phyloP scores from a whole-genome alignment of 257 asterid species.

The Fraxinus excelsior region DNA sequence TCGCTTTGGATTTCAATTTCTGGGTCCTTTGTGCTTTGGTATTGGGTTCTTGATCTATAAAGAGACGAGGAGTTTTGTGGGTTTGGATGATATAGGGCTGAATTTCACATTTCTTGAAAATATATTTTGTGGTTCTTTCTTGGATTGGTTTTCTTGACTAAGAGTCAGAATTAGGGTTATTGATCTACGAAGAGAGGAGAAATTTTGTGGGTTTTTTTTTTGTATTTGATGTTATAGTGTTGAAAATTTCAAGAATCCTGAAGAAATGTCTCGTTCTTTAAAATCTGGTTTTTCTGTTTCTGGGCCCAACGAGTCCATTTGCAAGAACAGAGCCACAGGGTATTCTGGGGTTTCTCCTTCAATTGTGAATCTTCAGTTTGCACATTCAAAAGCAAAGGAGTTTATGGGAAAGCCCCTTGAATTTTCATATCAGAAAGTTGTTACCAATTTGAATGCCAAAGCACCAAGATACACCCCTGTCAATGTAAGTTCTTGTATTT shows the following conservation, averaged over 20 bases:
- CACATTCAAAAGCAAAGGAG: conserved; percentile 43
- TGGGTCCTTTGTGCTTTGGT: conserved; percentile 14
- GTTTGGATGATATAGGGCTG: neutral
- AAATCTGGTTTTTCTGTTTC: conserved; percentile 54
- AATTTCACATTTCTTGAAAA: neutral
- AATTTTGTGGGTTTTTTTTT: neutral
- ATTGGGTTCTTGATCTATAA: neutral
- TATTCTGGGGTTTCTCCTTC: conserved; percentile 42
- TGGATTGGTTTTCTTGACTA: conserved; percentile 20
- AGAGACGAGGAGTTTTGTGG: neutral
- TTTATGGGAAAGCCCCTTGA: conserved; percentile 52
- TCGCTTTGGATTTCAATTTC: conserved; percentile 16
- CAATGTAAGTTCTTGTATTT: conserved; percentile 35
- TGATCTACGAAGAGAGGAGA: neutral
- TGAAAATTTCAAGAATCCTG: conserved; percentile 24
- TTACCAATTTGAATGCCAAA: conserved; percentile 32
- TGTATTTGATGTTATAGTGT: conserved; percentile 29
- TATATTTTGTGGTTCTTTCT: conserved; percentile 15
- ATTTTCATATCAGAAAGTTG: conserved; percentile 37
- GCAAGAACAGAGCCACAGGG: conserved; percentile 35
- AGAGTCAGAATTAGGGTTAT: neutral
- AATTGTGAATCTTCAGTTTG: conserved; percentile 44
- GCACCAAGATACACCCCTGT: conserved; percentile 48
- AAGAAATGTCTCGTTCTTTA: conserved; percentile 60
- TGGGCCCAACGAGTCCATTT: conserved; percentile 40